Percentiles rank a stretch among this genome's conserved stretches.
Evolutionary conservation across 2,329 filamentous ascomycete genomes (phyloP).

Genomic region (Phaeosphaeriaceae sp.): DNA sequence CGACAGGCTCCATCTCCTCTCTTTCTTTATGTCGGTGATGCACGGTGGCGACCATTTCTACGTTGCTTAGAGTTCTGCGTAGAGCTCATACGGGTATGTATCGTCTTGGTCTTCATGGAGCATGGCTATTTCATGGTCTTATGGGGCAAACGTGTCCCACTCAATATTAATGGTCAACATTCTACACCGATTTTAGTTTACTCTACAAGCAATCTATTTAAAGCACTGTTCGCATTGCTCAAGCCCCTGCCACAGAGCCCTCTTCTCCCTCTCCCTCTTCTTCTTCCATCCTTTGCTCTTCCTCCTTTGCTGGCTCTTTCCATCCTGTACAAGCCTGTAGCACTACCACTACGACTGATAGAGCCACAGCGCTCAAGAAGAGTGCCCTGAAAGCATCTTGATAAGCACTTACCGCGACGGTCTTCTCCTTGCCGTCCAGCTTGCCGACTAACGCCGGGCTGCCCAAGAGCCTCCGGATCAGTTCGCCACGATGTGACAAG

Average conservation of each 20-base stretch:
- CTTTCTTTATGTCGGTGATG: too few species aligned
- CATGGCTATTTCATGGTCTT: too few species aligned
- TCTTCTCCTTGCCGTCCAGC: slow-evolving; percentile 58
- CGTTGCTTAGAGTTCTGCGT: too few species aligned
- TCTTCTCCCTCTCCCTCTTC: slow-evolving; percentile 34
- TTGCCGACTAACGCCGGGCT: slow-evolving; percentile 63
- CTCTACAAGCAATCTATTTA: neutral
- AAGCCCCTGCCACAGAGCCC: slow-evolving; percentile 24
- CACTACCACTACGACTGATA: slow-evolving; percentile 58
- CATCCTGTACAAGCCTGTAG: slow-evolving; percentile 67
- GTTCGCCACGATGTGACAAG: slow-evolving; percentile 47
- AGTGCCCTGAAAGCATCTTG: slow-evolving; percentile 60
- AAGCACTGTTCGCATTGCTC: neutral
- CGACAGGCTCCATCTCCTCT: too few species aligned
- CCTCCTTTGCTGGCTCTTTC: slow-evolving; percentile 47
- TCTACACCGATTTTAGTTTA: neutral
- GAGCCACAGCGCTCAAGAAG: slow-evolving; percentile 59
- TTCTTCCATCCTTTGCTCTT: slow-evolving; percentile 19
- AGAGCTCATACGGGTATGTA: too few species aligned
- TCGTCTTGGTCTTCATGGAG: too few species aligned
- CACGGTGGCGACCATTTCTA: too few species aligned
- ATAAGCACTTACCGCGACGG: slow-evolving; percentile 62
- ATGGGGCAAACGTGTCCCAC: too few species aligned
- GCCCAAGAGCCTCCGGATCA: slow-evolving; percentile 64
- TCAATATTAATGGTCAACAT: too few species aligned